Evolutionary conservation across 108 stramenopile genomes (phyloP), one percentile per base, ranked within the genome.

Genomic region (Licmophora abbreviata): DNA sequence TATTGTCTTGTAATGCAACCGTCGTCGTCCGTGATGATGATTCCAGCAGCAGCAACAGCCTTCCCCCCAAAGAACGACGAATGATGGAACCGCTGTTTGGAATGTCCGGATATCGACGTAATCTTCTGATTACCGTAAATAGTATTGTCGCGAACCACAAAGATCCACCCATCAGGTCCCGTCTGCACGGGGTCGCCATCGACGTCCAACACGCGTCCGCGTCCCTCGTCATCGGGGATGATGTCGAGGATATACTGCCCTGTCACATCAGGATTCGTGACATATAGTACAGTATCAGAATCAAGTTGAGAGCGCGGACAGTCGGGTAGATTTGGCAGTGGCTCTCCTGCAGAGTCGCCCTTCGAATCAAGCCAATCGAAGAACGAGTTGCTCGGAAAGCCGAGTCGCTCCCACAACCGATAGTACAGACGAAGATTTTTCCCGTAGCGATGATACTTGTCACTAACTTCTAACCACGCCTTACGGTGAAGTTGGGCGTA

Each of bases 351-450:
- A 22, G 83, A 76, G 48, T 79, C 80, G 8, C 87, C 87, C 34
- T 82, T 83, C 17, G 81, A 77, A 68, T 88, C 86, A 7, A 93
- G 68, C 92, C 92, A 93, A 58, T 80, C 83, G 56, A 88, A 93
- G 58, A 93, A 93, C 54, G 74, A 74, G 17, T 79, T 76, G 31
- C 60, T 76, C 2, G 88, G 88, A 66, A 74, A 74, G 21, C 81
- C 83, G 27, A 82, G 44, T 5, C 49, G 36, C 44, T 88, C 87
- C 85, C 81, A 93, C 31, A 74, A 76, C 64, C 79, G 83, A 51
- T 88, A 92, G 69, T 95, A 95, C 37, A 85, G 51, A 37, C 94
- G 63, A 22, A 95, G 68, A 56, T 95, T 88, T 56, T 95, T 95
- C 21, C 86, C 90, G 46, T 95, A 95, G 24, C 94, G 76, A 66